Percentiles rank a stretch among this genome's conserved stretches.
Conservation (phyloP, 805 yeast species). For the Starmera dryadoides region DNA sequence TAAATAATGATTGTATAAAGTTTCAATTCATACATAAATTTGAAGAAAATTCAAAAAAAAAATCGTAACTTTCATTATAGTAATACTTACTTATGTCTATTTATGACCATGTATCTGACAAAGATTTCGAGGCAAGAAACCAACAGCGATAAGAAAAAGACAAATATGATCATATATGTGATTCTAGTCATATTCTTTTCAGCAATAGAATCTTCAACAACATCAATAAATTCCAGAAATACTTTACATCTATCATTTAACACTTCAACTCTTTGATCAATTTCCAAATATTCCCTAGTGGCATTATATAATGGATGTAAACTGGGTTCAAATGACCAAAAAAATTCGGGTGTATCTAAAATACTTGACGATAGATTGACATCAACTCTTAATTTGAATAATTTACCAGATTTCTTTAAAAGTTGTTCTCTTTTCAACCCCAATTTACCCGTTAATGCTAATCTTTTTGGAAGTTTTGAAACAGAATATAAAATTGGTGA, state of each 20-base stretch:
- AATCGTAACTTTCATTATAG: too few species aligned
- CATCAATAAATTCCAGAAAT: conserved; percentile 86
- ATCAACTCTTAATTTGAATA: conserved; percentile 87
- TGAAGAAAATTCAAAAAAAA: too few species aligned
- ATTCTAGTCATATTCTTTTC: conserved; percentile 88
- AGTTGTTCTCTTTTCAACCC: conserved; percentile 83
- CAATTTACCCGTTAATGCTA: conserved; percentile 84
- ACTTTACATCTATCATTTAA: conserved; percentile 91
- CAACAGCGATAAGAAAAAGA: conserved; percentile 68
- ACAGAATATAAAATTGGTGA: conserved; percentile 77
- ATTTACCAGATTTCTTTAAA: conserved; percentile 79
- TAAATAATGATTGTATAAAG: too few species aligned
- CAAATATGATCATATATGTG: conserved; percentile 81
- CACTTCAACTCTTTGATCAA: conserved; percentile 91
- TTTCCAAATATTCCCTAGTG: conserved; percentile 85
- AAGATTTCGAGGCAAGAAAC: conserved; percentile 72
- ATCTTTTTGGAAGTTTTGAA: conserved; percentile 79
- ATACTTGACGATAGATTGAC: conserved; percentile 88
- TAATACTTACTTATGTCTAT: conserved; percentile 1
- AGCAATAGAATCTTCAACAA: conserved; percentile 89
- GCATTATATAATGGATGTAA: conserved; percentile 88
- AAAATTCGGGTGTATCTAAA: conserved; percentile 91
- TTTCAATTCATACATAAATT: conserved; percentile 41
- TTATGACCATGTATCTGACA: conserved; percentile 46
- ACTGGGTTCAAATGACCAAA: conserved; percentile 95